Conservation (phyloP, 2,329 filamentous ascomycete genomes). For the Pseudocercospora vitis region DNA sequence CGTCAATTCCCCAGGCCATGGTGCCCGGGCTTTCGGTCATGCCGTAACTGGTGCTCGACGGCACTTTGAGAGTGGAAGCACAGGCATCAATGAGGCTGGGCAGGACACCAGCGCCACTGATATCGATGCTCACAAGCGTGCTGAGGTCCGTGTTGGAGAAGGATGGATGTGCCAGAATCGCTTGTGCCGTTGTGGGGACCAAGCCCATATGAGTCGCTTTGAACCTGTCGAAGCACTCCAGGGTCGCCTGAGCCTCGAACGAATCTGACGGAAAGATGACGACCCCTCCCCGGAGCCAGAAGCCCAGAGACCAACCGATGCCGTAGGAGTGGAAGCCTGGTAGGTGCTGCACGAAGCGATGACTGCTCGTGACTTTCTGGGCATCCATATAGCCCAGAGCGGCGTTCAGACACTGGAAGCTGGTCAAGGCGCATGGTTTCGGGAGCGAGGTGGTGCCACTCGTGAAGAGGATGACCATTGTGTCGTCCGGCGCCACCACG, state of each 20-base stretch:
- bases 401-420: constrained; percentile 40
- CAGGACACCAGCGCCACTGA: constrained; percentile 41
- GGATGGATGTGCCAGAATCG: constrained; percentile 35
- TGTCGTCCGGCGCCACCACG: constrained; percentile 32
- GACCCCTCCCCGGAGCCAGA: constrained; percentile 32
- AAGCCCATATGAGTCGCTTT: constrained; percentile 37
- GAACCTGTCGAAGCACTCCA: constrained; percentile 38
- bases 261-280: constrained; percentile 35
- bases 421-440: constrained; percentile 49
- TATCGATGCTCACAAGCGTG: constrained; percentile 36
- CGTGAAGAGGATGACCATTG: constrained; percentile 50
- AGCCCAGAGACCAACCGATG: constrained; percentile 35
- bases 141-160: constrained; percentile 33
- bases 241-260: constrained; percentile 37
- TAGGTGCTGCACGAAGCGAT: constrained; percentile 35
- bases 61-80: constrained; percentile 32
- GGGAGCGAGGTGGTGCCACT: constrained; percentile 53
- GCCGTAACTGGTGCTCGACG: constrained; percentile 41
- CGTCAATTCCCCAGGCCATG: constrained; percentile 42
- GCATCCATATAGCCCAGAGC: constrained; percentile 34
- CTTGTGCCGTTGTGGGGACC: constrained; percentile 39
- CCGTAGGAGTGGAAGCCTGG: constrained; percentile 38
- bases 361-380: constrained; percentile 32
- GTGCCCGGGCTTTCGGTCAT: constrained; percentile 50
- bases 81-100: constrained; percentile 35